These are phyloP conservation scores for Hygrophorus russula DNA, from an alignment of 768 basidiomycete species.

Conservation along the genomic window DNA sequence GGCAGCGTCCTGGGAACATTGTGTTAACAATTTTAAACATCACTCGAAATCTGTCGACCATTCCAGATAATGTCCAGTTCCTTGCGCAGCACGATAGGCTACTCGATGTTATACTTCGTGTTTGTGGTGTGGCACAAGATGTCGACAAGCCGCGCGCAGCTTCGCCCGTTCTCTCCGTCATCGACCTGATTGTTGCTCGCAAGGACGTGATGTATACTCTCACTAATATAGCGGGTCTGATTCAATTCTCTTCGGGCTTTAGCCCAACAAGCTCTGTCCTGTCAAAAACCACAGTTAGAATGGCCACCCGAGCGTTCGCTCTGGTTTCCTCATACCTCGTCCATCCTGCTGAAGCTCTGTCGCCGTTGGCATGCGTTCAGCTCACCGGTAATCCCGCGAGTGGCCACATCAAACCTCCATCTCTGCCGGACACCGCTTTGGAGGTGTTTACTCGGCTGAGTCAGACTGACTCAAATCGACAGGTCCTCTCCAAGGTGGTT, in stretches of 20 bases:
- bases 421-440: constrained; percentile 63
- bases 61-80: constrained; percentile 57
- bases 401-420: constrained; percentile 39
- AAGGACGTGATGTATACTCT: constrained; percentile 70
- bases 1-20: constrained; percentile 57
- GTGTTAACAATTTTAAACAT: constrained; percentile 67
- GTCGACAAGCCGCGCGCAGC: constrained; percentile 27
- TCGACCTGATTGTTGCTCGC: constrained; percentile 62
- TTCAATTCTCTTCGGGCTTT: constrained; percentile 34
- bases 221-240: constrained; percentile 41
- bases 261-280: constrained; percentile 26
- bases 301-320: constrained; percentile 49
- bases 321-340: constrained; percentile 67
- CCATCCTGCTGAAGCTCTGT: constrained; percentile 54
- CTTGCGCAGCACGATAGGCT: constrained; percentile 56
- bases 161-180: constrained; percentile 53
- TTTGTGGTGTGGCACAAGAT: constrained; percentile 41
- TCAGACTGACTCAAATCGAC: constrained; percentile 70
- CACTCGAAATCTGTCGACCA: constrained; percentile 75
- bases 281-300: constrained; percentile 30
- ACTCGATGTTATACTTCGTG: constrained; percentile 53
- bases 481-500: constrained; percentile 51
- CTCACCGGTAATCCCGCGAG: constrained; percentile 32
- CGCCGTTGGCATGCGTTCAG: constrained; percentile 51
- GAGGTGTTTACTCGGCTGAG: constrained; percentile 76